Evolutionary conservation across 2,329 filamentous ascomycete species (phyloP), one percentile per base, ranked within the genome.

Genomic region (Penicillium sp.): DNA sequence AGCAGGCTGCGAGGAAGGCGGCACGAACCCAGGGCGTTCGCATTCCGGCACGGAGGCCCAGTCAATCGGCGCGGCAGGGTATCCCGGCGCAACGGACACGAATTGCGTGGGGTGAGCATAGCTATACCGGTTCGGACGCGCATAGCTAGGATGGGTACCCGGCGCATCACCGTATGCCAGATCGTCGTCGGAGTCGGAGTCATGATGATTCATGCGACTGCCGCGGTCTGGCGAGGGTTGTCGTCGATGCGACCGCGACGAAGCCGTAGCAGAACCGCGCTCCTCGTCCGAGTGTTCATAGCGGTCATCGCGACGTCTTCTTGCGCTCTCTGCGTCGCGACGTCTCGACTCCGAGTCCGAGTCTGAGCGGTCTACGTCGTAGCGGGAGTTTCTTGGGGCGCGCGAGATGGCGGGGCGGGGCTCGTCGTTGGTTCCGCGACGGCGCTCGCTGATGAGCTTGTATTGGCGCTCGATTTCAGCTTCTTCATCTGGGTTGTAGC

Each of bases 21-120:
- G 74, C n/a, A 77, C 69, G 55, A 72, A 78, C 1, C 72, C 74
- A 14, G 75, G 74, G 24, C 71, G 71, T 61, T 75, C 73, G 48
- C 72, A 73, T 50, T 74, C 73, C 3, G 74, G 74, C 11, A 77
- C 65, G 20, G 73, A 61, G 20, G 71, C 70, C 74, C 74, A 76
- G 42, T 73, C 69, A 8, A 29, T 16, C 11, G 24, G 22, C 1
- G 29, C 9, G 61, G 62, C 48, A 55, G 65, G 4, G 61, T 55
- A 20, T 55, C 42, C 10, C 64, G 61, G 9, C 10, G 57, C 56
- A 29, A 55, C 66, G 60, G 8, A 54, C 18, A 9, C 62, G 61
- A 8, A 51, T 35, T 68, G 60, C 18, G 55, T 16, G 3, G 69
- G 67, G 48, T 71, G 63, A 13, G 70, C 66, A 61, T 75, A 76